Base-by-base conservation (phyloP, 768 basidiomycete genomes). In the Auricularia heimuer region DNA sequence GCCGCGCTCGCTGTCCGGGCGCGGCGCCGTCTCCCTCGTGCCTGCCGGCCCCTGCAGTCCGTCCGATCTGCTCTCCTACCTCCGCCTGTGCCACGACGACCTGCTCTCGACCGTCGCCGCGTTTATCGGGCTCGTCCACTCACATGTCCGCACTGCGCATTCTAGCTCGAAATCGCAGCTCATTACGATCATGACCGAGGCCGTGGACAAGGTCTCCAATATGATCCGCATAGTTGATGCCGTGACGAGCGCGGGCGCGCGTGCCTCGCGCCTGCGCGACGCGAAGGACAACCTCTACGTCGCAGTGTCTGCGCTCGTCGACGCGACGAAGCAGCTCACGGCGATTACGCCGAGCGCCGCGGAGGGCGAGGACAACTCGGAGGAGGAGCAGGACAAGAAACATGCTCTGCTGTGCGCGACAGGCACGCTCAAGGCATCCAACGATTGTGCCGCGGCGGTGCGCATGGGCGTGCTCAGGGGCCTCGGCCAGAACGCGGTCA, bases 111-210 rank as follows among this genome's bases (percentile, higher is more conserved):
- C 93, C 21, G 93, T 97, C 71, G 95, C 97, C 24, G 96, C 95
- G 4, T 94, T 99, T 74, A 97, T 99, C 70, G 96, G 95, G 1
- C 94, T 98, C 72, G 91, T 94, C 1, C 96, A 98, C 71, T 91
- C 92, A 16, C 92, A 98, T 79, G 88, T 91, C 24, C 87, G 92
- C 56, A 81, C 84, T 47, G 92, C 92, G 35, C 95, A 98, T 75
- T 93, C 96, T 0, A 92, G 93, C 4, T 92, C 89, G 66, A 95
- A 94, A 16, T 95, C 92, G 1, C 90, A 94, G 69, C 82, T 98
- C 75, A 94, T 97, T 72, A 94, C 98, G 69, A 84, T 98, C 63
- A 92, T 95, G n/a, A 85, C 89, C 62, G 92, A 96, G 76, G 90
- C 94, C 60, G 90, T 98, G 62, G 94, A 96, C 74, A 87, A 89